Percentiles rank a stretch among this genome's conserved stretches.
These are phyloP conservation scores for Trametes hirsuta DNA, from an alignment of 1,284 basidiomycete species.

Conservation along the genomic window DNA sequence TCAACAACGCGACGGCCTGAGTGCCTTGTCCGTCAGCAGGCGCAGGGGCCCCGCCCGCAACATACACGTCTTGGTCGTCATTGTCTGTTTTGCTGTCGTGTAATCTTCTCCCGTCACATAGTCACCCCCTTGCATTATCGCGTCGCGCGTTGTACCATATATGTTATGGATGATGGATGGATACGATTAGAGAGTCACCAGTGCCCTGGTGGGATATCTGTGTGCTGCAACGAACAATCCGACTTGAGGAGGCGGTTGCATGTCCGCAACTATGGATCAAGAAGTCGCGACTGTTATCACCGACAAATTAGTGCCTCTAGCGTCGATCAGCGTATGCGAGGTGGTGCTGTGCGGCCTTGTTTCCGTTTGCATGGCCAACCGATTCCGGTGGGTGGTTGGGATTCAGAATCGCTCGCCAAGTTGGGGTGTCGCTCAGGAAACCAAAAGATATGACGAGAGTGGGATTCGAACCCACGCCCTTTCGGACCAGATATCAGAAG, in stretches of 20 bases:
- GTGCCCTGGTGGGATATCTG: background rate
- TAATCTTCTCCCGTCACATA: constrained; percentile 19
- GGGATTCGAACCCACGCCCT: constrained; percentile 47
- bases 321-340: no score
- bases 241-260: no score
- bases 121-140: constrained; percentile 9
- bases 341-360: no score
- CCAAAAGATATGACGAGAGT: constrained; percentile 30
- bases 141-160: constrained; percentile 11
- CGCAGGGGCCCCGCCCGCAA: background rate
- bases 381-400: no score
- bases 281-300: no score
- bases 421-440: no score
- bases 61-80: background rate
- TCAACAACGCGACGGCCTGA: constrained; percentile 55
- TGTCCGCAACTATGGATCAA: no score
- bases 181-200: background rate
- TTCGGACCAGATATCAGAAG: constrained; percentile 32
- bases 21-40: background rate
- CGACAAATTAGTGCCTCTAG: no score
- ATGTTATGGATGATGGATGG: constrained; percentile 10
- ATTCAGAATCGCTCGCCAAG: no score
- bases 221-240: no score
- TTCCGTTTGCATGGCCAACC: no score
- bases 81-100: constrained; percentile 11